Evolutionary conservation across 2,329 filamentous ascomycete species (phyloP), one percentile per base, ranked within the genome.

Genomic region (Sphaerostilbella broomeana): DNA sequence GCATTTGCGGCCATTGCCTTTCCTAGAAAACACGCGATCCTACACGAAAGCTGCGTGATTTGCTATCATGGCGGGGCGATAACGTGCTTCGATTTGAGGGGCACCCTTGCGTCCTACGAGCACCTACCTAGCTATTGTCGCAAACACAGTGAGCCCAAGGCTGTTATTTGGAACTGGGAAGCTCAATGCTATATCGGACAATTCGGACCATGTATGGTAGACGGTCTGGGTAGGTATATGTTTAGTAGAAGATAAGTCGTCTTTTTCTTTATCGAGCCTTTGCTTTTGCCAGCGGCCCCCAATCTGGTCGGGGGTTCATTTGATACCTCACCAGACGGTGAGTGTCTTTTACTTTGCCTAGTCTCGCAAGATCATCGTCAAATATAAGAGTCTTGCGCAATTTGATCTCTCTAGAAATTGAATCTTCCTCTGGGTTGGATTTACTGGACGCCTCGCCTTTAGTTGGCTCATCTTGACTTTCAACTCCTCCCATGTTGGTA

Each of bases 231-330:
- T n/a, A n/a, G n/a, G n/a, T n/a, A n/a, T n/a, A n/a, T n/a, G n/a
- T n/a, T n/a, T n/a, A n/a, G n/a, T n/a, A n/a, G n/a, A n/a, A n/a
- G n/a, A n/a, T n/a, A n/a, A n/a, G n/a, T 12, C 15, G 30, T 32
- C 8, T 18, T 8, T 11, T 26, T 24, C 24, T 77, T 87, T 60
- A 90, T 70, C 61, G 60, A n/a, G 65, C 68, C 48, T 60, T 70
- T 18, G 75, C 75, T 48, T 68, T 67, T 37, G 65, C 69, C 77
- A 94, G 79, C 1, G 92, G 92, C 0, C 92, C 92, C 92, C 92
- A 98, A 59, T 97, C 92, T 55, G 87, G 81, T 44, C 83, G 72
- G 31, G 92, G 92, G 57, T 97, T 97, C 45, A 81, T 66, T 66
- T 95, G 92, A 61, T 95, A 98, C 47, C 90, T 73, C 38, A 94